Conservation (phyloP, 208 protist species). For the Acanthamoeba lugdunensis region DNA sequence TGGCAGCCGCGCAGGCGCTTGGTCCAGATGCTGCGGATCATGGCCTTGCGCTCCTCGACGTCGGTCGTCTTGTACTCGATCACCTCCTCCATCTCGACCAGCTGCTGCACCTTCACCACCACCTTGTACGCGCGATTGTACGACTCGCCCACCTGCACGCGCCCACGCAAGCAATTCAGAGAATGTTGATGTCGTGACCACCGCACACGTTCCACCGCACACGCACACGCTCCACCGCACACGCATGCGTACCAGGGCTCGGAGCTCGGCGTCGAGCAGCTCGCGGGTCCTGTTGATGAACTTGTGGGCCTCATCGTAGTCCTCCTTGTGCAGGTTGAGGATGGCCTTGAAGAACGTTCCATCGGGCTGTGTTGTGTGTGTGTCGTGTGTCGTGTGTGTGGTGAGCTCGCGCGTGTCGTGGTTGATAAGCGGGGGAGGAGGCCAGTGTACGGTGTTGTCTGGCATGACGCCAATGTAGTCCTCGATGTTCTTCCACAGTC, state of each 20-base stretch:
- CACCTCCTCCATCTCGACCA: slow-evolving; percentile 96
- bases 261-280: slow-evolving; percentile 94
- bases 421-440: no score
- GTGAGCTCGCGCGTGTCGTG: no score
- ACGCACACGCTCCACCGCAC: no score
- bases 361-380: no score
- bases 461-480: slow-evolving; percentile 89
- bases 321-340: slow-evolving; percentile 82
- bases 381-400: no score
- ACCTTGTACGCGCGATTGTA: slow-evolving; percentile 97
- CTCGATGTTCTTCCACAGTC: slow-evolving; percentile 76
- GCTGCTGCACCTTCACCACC: slow-evolving; percentile 96
- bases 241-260: slow-evolving; percentile 94
- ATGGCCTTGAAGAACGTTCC: slow-evolving; percentile 92
- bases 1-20: slow-evolving; percentile 89
- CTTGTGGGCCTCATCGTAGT: slow-evolving; percentile 86
- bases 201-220: no score
- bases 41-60: slow-evolving; percentile 10
- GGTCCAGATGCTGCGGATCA: slow-evolving; percentile 90
- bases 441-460: slow-evolving; percentile 87
- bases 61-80: slow-evolving; percentile 56
- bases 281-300: slow-evolving; percentile 91
- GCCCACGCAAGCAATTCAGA: no score
- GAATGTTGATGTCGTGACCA: no score
- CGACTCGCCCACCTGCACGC: slow-evolving; percentile 94